Percentiles rank a stretch among this genome's conserved stretches.
Evolutionary conservation across 345 rosid species (phyloP).

Genomic region (Camelina sativa): DNA sequence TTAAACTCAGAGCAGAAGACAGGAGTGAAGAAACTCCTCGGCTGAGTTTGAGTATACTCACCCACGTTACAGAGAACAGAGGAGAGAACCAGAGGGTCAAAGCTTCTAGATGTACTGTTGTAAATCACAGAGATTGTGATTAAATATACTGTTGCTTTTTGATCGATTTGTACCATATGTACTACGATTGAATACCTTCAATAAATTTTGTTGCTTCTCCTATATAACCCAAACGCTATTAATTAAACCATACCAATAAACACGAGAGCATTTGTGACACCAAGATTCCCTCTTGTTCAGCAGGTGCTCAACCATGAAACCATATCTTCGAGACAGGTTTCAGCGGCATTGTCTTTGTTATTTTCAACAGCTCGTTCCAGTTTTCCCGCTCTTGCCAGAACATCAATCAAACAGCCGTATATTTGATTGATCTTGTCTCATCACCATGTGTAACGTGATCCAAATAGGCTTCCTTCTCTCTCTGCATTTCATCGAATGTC

Average conservation of each 20-base stretch:
- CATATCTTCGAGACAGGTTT: constrained; percentile 53
- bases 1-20: constrained; percentile 57
- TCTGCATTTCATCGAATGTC: no score
- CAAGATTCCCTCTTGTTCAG: constrained; percentile 48
- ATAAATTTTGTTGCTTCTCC: neutral
- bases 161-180: constrained; percentile 33
- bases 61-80: neutral
- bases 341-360: constrained; percentile 53
- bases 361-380: constrained; percentile 45
- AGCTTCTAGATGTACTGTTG: constrained; percentile 16
- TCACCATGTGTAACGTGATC: no score
- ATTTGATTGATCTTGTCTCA: no score
- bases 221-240: neutral
- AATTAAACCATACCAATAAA: neutral
- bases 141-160: constrained; percentile 27
- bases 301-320: constrained; percentile 57
- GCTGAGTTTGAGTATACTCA: neutral
- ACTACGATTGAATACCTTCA: constrained; percentile 6
- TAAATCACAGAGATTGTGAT: constrained; percentile 11
- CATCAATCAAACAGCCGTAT: no score
- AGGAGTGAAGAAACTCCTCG: constrained; percentile 56
- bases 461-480: no score
- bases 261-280: constrained; percentile 31
- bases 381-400: neutral
- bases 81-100: neutral